Evolutionary conservation across 805 yeast genomes (phyloP).

Genomic region (Phaffomyces antillensis): DNA sequence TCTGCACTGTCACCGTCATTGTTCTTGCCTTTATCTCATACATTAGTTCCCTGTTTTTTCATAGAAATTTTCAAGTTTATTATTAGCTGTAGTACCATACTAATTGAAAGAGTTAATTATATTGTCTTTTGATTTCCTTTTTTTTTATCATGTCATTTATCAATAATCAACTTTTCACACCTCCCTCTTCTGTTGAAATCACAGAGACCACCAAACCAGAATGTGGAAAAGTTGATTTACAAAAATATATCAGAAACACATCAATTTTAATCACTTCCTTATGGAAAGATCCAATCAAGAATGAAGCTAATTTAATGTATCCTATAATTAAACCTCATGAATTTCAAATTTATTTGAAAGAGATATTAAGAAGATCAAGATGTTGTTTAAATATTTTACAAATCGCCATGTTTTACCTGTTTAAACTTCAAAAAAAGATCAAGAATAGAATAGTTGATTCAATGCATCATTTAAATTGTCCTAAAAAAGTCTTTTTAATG

Average conservation of each 20-base stretch:
- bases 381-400: constrained; percentile 58
- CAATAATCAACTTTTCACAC: constrained; percentile 1
- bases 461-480: constrained; percentile 29
- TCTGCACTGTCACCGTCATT: no score
- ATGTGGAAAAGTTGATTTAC: neutral
- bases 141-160: neutral
- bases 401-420: constrained; percentile 59
- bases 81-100: no score
- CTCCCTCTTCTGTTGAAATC: constrained; percentile 5
- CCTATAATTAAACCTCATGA: neutral
- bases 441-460: constrained; percentile 2
- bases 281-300: constrained; percentile 13
- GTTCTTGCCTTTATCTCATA: no score
- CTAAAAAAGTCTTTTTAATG: constrained; percentile 61
- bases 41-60: no score
- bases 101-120: neutral
- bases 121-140: neutral
- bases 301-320: neutral
- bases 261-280: constrained; percentile 12
- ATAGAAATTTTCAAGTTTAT: no score
- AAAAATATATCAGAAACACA: constrained; percentile 10
- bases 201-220: neutral
- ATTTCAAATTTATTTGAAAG: constrained; percentile 27
- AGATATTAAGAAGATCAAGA: constrained; percentile 44
- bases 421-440: constrained; percentile 33